Percentiles rank a stretch among this genome's conserved stretches.
These are phyloP conservation scores for Coriaria nepalensis DNA, from an alignment of 306 rosid species.

Conservation along the genomic window DNA sequence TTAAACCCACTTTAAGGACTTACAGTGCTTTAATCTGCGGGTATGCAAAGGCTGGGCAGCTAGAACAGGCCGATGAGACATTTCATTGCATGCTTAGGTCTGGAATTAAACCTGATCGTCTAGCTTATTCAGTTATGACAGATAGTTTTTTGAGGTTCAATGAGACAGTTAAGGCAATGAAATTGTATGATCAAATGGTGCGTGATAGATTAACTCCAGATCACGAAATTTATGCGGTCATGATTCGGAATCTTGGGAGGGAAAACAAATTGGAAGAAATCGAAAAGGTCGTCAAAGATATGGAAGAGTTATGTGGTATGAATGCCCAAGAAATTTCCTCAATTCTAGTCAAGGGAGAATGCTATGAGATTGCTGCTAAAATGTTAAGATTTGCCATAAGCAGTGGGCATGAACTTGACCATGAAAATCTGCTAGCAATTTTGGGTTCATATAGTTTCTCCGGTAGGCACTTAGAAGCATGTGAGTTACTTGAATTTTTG, in stretches of 20 bases:
- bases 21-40: constrained; percentile 87
- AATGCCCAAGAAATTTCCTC: constrained; percentile 67
- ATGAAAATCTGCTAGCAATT: constrained; percentile 56
- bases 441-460: constrained; percentile 65
- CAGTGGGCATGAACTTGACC: constrained; percentile 55
- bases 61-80: constrained; percentile 61
- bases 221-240: constrained; percentile 45
- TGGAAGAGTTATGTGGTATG: constrained; percentile 52
- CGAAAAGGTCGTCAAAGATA: constrained; percentile 52
- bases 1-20: constrained; percentile 75
- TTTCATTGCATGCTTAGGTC: constrained; percentile 65
- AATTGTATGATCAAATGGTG: constrained; percentile 58
- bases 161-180: constrained; percentile 55
- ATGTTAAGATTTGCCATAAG: constrained; percentile 60
- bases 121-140: constrained; percentile 78
- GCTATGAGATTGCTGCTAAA: constrained; percentile 67
- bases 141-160: constrained; percentile 67
- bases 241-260: constrained; percentile 50
- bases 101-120: constrained; percentile 67
- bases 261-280: constrained; percentile 49
- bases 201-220: constrained; percentile 50
- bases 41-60: constrained; percentile 72
- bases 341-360: constrained; percentile 66
- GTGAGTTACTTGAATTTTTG: constrained; percentile 73
- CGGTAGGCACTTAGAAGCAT: constrained; percentile 71